Evolutionary conservation across 2,329 filamentous ascomycete species (phyloP).

Genomic region (Aspergillus sp.): DNA sequence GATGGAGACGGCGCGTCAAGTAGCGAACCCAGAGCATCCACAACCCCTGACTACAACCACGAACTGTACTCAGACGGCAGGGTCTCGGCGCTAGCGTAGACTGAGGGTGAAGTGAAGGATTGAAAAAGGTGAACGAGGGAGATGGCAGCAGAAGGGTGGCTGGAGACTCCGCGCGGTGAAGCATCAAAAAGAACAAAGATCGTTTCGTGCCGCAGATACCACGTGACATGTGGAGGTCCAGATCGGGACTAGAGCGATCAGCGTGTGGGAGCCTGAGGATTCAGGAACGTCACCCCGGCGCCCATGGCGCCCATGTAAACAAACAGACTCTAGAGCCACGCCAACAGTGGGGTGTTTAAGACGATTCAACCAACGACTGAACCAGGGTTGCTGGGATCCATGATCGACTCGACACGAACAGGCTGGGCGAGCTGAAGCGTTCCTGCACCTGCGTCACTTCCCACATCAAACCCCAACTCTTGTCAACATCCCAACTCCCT

Average conservation of each 20-base stretch:
- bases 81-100: background rate
- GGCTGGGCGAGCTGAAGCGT: slow-evolving; percentile 3
- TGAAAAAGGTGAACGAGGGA: background rate
- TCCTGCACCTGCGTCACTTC: slow-evolving; percentile 12
- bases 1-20: slow-evolving; percentile 11
- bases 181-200: slow-evolving; percentile 22
- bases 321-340: slow-evolving; percentile 33
- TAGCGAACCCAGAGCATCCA: slow-evolving; percentile 7
- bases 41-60: background rate
- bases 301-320: slow-evolving; percentile 42
- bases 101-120: background rate
- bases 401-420: slow-evolving; percentile 8
- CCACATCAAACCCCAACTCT: slow-evolving; percentile 10
- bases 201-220: slow-evolving; percentile 25
- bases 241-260: slow-evolving; percentile 36
- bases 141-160: background rate
- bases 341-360: slow-evolving; percentile 14
- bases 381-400: slow-evolving; percentile 10
- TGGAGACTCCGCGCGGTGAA: background rate
- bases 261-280: slow-evolving; percentile 36
- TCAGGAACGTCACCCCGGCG: slow-evolving; percentile 31
- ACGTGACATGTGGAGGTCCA: slow-evolving; percentile 29
- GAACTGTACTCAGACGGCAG: background rate
- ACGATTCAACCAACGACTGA: slow-evolving; percentile 4
- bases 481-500: slow-evolving; percentile 15